Conservation (phyloP, 164 flowering plant species). For the Tetrastigma voinierianum region DNA sequence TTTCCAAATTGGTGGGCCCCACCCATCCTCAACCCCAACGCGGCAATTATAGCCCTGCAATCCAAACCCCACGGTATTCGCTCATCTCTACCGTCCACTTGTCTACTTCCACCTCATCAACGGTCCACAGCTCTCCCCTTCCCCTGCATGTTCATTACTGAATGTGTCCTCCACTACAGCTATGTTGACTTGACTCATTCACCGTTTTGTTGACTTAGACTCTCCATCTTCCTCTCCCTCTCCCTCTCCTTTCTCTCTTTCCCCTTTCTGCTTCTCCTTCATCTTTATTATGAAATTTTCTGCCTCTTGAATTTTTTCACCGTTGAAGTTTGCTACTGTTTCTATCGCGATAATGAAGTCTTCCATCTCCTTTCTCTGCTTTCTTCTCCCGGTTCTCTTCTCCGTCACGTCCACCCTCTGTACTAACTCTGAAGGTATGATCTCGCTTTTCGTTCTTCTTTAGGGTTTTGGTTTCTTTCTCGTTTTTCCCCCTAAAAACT, state of each 20-base stretch:
- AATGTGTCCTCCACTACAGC: neutral
- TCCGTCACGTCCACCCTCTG: constrained; percentile 30
- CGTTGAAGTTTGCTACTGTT: constrained; percentile 1
- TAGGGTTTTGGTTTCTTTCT: neutral
- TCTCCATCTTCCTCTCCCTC: neutral
- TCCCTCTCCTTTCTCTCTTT: too few species aligned
- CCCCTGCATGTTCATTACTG: neutral
- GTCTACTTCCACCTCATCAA: too few species aligned
- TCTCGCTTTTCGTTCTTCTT: neutral
- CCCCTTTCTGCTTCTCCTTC: neutral
- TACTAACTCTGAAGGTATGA: constrained; percentile 66
- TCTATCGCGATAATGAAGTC: constrained; percentile 21
- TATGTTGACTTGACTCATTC: neutral
- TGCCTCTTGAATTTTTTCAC: too few species aligned
- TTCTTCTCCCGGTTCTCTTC: constrained; percentile 28
- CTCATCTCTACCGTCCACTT: too few species aligned
- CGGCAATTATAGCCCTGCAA: neutral
- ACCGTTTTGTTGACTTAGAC: neutral
- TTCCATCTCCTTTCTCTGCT: constrained; percentile 11
- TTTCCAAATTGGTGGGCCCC: too few species aligned
- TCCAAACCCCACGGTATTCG: neutral
- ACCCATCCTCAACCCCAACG: too few species aligned
- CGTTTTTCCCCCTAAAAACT: neutral
- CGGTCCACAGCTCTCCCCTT: too few species aligned
- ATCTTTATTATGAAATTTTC: neutral